Percentiles rank a stretch among this genome's conserved stretches.
Evolutionary conservation across 768 basidiomycete genomes (phyloP).

Genomic region (Nevesoporus exiguus): DNA sequence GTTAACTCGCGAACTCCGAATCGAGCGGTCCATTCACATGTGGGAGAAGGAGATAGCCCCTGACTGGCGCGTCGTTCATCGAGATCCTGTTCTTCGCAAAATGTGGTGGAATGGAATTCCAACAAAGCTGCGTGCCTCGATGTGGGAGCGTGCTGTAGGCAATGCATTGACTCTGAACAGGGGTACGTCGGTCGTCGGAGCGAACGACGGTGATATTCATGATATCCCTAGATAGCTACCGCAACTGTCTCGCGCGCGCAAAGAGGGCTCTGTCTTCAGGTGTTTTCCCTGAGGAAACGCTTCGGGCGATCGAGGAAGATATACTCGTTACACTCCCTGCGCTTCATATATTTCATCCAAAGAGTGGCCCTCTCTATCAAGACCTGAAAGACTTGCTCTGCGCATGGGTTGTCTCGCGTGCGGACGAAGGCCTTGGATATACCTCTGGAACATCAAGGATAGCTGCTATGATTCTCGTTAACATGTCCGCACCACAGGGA

Average conservation of each 20-base stretch:
- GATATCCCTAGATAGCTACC: conserved; percentile 53
- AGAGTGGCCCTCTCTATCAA: conserved; percentile 73
- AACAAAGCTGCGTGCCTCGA: conserved; percentile 66
- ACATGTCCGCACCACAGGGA: conserved; percentile 69
- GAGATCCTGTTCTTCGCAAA: conserved; percentile 59
- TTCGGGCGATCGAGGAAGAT: conserved; percentile 70
- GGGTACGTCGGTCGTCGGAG: conserved; percentile 42
- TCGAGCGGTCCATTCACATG: conserved; percentile 64
- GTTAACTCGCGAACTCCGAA: conserved; percentile 56
- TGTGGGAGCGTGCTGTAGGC: conserved; percentile 87
- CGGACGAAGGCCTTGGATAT: conserved; percentile 80
- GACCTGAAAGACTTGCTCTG: conserved; percentile 82
- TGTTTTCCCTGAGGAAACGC: conserved; percentile 60
- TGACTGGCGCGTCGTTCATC: conserved; percentile 75
- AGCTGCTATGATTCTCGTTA: conserved; percentile 84
- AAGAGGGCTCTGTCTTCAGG: conserved; percentile 64
- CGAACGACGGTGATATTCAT: conserved; percentile 4
- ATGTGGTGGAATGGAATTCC: conserved; percentile 92
- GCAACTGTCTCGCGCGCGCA: conserved; percentile 67
- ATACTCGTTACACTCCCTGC: conserved; percentile 69
- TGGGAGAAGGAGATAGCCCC: conserved; percentile 83
- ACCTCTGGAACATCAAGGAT: conserved; percentile 64
- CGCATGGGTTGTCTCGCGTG: conserved; percentile 85
- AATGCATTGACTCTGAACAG: conserved; percentile 79
- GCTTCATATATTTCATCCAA: conserved; percentile 75